Base-by-base conservation (phyloP, 2,329 filamentous ascomycete species). In the Sporothrix variecibatus region DNA sequence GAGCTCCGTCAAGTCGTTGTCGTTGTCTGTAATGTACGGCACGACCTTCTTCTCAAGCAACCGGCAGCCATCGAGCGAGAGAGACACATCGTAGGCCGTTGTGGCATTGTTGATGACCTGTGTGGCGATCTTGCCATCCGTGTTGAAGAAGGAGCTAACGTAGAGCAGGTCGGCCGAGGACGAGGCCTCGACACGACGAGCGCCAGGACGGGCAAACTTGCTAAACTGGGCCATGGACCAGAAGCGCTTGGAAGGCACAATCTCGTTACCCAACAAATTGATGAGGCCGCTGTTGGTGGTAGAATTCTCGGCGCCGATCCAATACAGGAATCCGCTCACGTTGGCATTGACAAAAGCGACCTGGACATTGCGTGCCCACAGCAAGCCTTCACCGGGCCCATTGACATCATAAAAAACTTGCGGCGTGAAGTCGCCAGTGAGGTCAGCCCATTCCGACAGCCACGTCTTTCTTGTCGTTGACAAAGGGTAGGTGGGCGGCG, bases 251-350 rank as follows among this genome's bases (percentile, higher is more conserved):
- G 62, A 65, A 9, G 62, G 38, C 15, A 65, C 62, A 43, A 65
- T 65, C 62, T 23, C 12, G 15, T 65, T n/a, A n/a, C 23, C 23
- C 20, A 65, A 3, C n/a, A 65, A 20, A 38, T 65, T 65, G 62
- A 65, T 46, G n/a, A 65, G 62, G 8, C n/a, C 62, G 28, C 62
- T 65, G 62, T 65, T 65, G 38, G 62, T 65, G 9, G 62, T 65
- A 2, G 62, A 65, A n/a, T 65, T 65, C 62, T 65, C 62, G 62
- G 62, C 62, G 38, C 62, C 62, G 62, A 65, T 65, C 62, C 62
- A 65, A 38, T 65, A 65, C n/a, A 65, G 38, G 62, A 65, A 65
- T 3, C 62, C 62, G 38, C 38, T 46, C n/a, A 65, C 62, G 38
- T 65, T 65, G 31, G 62, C 62, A n/a, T 46, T 15, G n/a, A 65